Percentiles rank a stretch among this genome's conserved stretches.
These are phyloP conservation scores for Lasiodiplodia sp. DNA, from an alignment of 2,329 filamentous ascomycete species.

Conservation along the genomic window DNA sequence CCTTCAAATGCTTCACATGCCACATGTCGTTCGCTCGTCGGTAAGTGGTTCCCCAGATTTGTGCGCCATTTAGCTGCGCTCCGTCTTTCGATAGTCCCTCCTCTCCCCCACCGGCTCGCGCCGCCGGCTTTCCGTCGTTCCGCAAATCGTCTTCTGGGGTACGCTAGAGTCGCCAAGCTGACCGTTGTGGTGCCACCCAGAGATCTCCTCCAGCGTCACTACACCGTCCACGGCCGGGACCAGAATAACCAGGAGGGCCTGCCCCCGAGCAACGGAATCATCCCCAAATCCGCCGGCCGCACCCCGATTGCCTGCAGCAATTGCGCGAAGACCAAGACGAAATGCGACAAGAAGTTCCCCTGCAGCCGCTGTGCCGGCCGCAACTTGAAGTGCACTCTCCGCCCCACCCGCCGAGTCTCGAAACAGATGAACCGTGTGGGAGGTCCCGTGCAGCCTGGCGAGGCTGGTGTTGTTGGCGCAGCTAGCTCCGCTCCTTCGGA, in stretches of 20 bases:
- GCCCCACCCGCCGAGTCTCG: slow-evolving; percentile 57
- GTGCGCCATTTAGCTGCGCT: not conserved
- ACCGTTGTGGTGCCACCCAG: slow-evolving; percentile 39
- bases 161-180: slow-evolving; percentile 7
- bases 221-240: slow-evolving; percentile 60
- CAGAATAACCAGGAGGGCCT: slow-evolving; percentile 58
- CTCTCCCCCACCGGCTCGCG: not conserved
- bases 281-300: slow-evolving; percentile 59
- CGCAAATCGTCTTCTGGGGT: not conserved
- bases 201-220: slow-evolving; percentile 60
- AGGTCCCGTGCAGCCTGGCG: slow-evolving; percentile 34
- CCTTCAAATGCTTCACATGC: slow-evolving; percentile 62
- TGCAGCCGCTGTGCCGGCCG: slow-evolving; percentile 59
- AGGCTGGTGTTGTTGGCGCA: slow-evolving; percentile 35
- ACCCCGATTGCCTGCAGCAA: slow-evolving; percentile 62
- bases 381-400: slow-evolving; percentile 56
- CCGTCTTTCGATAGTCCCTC: not conserved
- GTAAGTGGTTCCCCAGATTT: slow-evolving; percentile 44
- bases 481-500: slow-evolving; percentile 46
- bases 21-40: slow-evolving; percentile 62
- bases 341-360: slow-evolving; percentile 63
- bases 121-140: not conserved
- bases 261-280: slow-evolving; percentile 57
- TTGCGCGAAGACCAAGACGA: slow-evolving; percentile 62
- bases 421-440: slow-evolving; percentile 46